Evolutionary conservation across 2,329 filamentous ascomycete species (phyloP), one percentile per base, ranked within the genome.

Genomic region (Bertia moriformis): DNA sequence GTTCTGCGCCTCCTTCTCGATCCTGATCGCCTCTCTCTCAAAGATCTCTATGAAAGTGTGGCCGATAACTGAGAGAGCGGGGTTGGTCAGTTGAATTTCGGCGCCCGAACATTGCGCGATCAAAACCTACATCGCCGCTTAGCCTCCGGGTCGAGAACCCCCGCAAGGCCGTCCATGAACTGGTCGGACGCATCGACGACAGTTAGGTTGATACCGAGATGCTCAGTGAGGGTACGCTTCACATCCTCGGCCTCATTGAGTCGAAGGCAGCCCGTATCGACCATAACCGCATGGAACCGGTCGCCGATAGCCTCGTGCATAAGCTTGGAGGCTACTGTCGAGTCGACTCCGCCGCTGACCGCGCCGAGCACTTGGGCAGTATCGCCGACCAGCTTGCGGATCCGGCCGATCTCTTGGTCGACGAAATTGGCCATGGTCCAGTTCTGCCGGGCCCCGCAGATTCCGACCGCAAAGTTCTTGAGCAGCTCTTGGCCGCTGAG

Each of bases 91-190:
- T n/a, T n/a, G 7, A 27, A 27, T 10, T 37, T 14, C 36, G 14
- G 3, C n/a, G n/a, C n/a, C 13, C 19, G 7, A 14, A 3, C 18
- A 43, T 46, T 41, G 41, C 58, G 50, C 68, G 32, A 73, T 83
- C 45, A 69, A 73, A 41, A 87, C 88, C 44, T 95, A 95, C 49
- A 95, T 78, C 63, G 93, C 94, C 88, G 71, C 69, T 94, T 95
- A 54, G 73, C 73, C 60, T 96, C 88, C 0, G 89, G 88, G 19
- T 78, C 85, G 0, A 62, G 65, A 18, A 94, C 73, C 14, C 86
- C 89, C 46, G 74, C 71, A 1, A 96, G 74, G 17, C 77, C 69
- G 20, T 63, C 62, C n/a, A 95, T 66, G 66, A 96, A 96, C 19
- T 72, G 64, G 43, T 93, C 68, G 7, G 71, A 69, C 0, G 76